Base-by-base conservation (phyloP, 2,329 filamentous ascomycete genomes). In the Rhinocladiella similis region DNA sequence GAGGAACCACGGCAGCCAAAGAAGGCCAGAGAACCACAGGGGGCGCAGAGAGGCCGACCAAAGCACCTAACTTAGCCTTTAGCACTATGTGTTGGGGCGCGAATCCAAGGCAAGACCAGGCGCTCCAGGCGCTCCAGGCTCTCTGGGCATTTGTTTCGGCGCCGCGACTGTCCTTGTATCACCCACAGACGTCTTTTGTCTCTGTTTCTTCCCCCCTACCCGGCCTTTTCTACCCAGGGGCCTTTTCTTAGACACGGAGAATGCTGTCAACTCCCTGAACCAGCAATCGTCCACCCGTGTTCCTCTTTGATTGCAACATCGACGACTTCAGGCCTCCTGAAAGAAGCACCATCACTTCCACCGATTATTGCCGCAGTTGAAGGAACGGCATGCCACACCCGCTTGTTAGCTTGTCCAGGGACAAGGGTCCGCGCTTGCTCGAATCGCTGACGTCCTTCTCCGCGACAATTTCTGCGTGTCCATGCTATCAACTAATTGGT, bases 361-460 rank as follows among this genome's bases (percentile, higher is more conserved):
- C 13, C 10, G 3, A 19, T 41, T n/a, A 10, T 41, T 19, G 38
- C 29, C 38, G 38, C 38, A 41, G 38, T 41, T 33, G 29, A 12
- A 33, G 29, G 10, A 33, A 33, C 29, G 29, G 29, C 29, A 33
- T 33, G 29, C 22, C 22, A 25, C 22, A 25, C 22, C 22, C 22
- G 7, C 22, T 25, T 25, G 22, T 9, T 33, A 7, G 29, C 7
- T 12, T 33, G 29, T 33, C 22, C 22, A 46, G 22, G 29, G 19
- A 22, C 43, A 46, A n/a, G 43, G 43, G 22, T 29, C 43, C 25
- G 20, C 43, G 20, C 22, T 33, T 27, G n/a, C 43, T 22, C 43
- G 25, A 27, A 46, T 46, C 43, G 43, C 43, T 29, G 43, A 46
- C 43, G 43, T 46, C 6, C 43, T 22, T 46, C 43, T 46, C 43